Evolutionary conservation across 1,139 yeast genomes (phyloP), one percentile per base, ranked within the genome.

Genomic region (Geotrichum aggregatum): DNA sequence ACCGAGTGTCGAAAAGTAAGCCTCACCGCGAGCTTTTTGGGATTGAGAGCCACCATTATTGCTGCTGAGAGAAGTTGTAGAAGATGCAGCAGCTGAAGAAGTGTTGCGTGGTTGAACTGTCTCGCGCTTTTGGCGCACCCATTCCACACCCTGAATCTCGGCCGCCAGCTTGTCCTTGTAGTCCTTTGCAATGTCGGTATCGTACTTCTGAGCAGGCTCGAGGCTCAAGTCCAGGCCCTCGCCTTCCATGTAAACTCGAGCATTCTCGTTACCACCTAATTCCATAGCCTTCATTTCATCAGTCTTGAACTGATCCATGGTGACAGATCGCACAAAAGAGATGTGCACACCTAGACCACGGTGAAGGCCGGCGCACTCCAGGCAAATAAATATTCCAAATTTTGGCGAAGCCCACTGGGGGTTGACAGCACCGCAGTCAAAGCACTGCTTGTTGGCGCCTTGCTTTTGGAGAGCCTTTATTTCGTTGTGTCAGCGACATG

Each of bases 321-420:
- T 88, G 42, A 95, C 83, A 35, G 96, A 87, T 66, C 91, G 87
- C 47, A 92, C 98, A 71, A 92, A 92, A 34, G 97, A 85, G 61
- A 92, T 84, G 68, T 92, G 98, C 47, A 91, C 98, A 51, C 98
- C 98, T 66, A 92, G 74, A 53, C 95, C 94, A 69, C 98, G 81
- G 70, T 92, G 98, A 56, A 85, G 80, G n/a, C 97, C 96, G 56
- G 97, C 95, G 70, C 98, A 92, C 66, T 91, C 96, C 54, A 91
- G 79, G 70, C 98, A 92, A 61, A 92, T 77, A 70, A 91, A 84
- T 52, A 92, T 89, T 54, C 98, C 98, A 66, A 88, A 89, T 57
- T 95, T 95, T 47, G 95, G 96, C 26, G 96, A 87, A 2, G 98
- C 94, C 98, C 98, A 92, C 51, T 95, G 95, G 28, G 98, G 98